Evolutionary conservation across 2,329 filamentous ascomycete genomes (phyloP).

Genomic region (Aureobasidium leucospermi): DNA sequence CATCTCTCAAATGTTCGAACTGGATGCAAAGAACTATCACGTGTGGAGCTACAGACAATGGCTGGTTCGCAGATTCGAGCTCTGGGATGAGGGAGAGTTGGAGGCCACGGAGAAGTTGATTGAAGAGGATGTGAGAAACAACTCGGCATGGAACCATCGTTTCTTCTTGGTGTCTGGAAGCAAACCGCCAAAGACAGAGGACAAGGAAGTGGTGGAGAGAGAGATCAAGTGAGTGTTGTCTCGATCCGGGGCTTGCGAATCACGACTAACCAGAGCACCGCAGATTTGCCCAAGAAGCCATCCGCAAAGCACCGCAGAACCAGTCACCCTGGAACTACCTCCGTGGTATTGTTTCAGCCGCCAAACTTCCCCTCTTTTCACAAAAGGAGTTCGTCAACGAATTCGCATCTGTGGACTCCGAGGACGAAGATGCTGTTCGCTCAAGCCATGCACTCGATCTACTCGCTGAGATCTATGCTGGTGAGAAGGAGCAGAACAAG

Average conservation of each 20-base stretch:
- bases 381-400: constrained; percentile 48
- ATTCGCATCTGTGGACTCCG: constrained; percentile 43
- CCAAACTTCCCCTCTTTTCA: constrained; percentile 42
- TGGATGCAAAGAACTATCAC: constrained; percentile 96
- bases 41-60: constrained; percentile 93
- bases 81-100: constrained; percentile 55
- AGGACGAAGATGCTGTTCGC: constrained; percentile 45
- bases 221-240: constrained; percentile 57
- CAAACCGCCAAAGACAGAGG: constrained; percentile 34
- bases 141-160: constrained; percentile 94
- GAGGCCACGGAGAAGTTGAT: constrained; percentile 65
- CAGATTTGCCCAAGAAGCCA: constrained; percentile 58
- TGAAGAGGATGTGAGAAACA: constrained; percentile 79
- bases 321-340: constrained; percentile 93
- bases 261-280: not conserved
- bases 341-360: constrained; percentile 64
- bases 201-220: constrained; percentile 55
- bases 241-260: not conserved
- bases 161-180: constrained; percentile 86
- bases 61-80: constrained; percentile 57
- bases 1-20: constrained; percentile 68
- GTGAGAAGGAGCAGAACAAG: constrained; percentile 45
- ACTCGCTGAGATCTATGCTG: constrained; percentile 59
- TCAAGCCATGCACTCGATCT: constrained; percentile 62
- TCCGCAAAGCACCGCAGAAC: constrained; percentile 80